Base-by-base conservation (phyloP, 2,329 filamentous ascomycete genomes). In the Apiospora rasikravindrae region DNA sequence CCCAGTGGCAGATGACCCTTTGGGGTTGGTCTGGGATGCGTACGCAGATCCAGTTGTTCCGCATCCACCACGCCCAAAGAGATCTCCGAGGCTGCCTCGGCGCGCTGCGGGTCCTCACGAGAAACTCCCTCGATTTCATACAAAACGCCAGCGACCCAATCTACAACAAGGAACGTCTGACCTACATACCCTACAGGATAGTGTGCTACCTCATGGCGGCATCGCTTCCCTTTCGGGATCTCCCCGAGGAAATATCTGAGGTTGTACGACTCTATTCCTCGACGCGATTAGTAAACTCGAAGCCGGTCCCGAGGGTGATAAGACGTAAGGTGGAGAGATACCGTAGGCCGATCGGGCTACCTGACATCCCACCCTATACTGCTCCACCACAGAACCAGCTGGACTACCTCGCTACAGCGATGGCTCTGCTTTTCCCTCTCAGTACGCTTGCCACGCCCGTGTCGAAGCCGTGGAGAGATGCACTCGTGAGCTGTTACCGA, bases 51-150 rank as follows among this genome's bases (percentile, higher is more conserved):
- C 8, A 40, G 33, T 2, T 1, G 4, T 64, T 64, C 33, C 8
- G 19, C 33, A 19, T 3, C 33, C 14, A n/a, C 10, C 57, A 64
- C 57, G 33, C 57, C n/a, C 33, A 10, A 24, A 11, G 57, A 64
- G 19, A 40, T n/a, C 40, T n/a, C 4, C 8, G 19, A 64, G 3
- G 4, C 1, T 64, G 57, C 33, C 5, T 1, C 13, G 4, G 0
- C 3, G 5, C 8, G 11, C 0, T n/a, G 19, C 3, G 26, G 6
- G 0, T 0, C 6, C 6, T 33, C 16, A 22, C 1, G 8, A 19
- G 8, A 8, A 22, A 0, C 14, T 1, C 14, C 26, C 3, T 8
- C 14, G 2, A 8, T 14, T 7, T 7, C 14, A 11, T 33, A 7
- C 5, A 2, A 1, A 4, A 19, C 6, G 3, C n/a, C 10, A 3